Conservation (phyloP, 2,329 filamentous ascomycete species). For the Ascochyta clinopodiicola region DNA sequence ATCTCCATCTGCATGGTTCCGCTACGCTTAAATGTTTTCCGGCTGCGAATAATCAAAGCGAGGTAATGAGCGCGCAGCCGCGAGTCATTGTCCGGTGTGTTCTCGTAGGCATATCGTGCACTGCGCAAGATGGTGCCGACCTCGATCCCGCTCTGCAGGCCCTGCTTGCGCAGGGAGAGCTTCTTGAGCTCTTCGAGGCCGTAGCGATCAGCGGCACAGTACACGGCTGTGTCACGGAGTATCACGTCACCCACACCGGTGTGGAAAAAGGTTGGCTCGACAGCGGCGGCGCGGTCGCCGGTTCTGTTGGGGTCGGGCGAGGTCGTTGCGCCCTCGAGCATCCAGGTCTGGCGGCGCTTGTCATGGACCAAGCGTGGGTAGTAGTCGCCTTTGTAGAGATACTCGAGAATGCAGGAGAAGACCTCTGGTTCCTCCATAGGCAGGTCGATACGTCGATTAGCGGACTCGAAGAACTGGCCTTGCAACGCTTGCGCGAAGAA, state of each 20-base stretch:
- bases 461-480: conserved; percentile 73
- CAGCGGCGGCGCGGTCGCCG: conserved; percentile 62
- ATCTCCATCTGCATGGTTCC: conserved; percentile 99
- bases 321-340: conserved; percentile 76
- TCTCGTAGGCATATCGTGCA: conserved; percentile 92
- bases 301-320: conserved; percentile 62
- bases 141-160: conserved; percentile 89
- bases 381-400: conserved; percentile 96
- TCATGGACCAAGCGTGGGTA: conserved; percentile 87
- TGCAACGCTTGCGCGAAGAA: conserved; percentile 79
- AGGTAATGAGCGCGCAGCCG: conserved; percentile 95
- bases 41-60: conserved; percentile 94
- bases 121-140: conserved; percentile 89
- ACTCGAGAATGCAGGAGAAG: conserved; percentile 93
- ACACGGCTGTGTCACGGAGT: conserved; percentile 91
- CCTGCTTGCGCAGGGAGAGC: conserved; percentile 91
- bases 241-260: conserved; percentile 75
- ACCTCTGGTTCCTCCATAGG: conserved; percentile 85
- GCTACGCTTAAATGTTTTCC: conserved; percentile 96
- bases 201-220: conserved; percentile 90
- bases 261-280: conserved; percentile 80
- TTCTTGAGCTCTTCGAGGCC: conserved; percentile 91
- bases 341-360: conserved; percentile 85
- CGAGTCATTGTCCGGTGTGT: conserved; percentile 92
- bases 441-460: conserved; percentile 78